Percentiles rank a stretch among this genome's conserved stretches.
Evolutionary conservation across 1,139 yeast species (phyloP).

Genomic region (Yamadazyma membranifaciens): DNA sequence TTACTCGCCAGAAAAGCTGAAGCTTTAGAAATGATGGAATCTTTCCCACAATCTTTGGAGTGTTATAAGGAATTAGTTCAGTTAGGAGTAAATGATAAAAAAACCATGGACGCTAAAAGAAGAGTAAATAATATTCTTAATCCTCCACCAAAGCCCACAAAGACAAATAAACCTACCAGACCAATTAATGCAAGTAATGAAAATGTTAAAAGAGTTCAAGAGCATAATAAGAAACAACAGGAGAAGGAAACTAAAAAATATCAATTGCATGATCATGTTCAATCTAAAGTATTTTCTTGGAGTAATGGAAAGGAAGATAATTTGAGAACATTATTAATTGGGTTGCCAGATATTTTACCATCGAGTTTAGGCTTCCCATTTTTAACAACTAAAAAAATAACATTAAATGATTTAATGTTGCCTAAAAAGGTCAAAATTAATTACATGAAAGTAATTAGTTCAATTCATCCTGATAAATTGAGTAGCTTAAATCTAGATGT

Average conservation of each 20-base stretch:
- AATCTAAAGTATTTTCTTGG: constrained; percentile 60
- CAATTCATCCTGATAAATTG: constrained; percentile 92
- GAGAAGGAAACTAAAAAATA: constrained; percentile 55
- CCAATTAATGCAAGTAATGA: constrained; percentile 14
- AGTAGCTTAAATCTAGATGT: constrained; percentile 37
- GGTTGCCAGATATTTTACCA: constrained; percentile 62
- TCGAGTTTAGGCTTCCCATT: constrained; percentile 62
- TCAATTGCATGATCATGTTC: constrained; percentile 60
- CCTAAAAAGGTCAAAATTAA: constrained; percentile 87
- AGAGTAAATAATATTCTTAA: constrained; percentile 68
- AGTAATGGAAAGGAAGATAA: constrained; percentile 73
- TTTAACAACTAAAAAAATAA: constrained; percentile 25
- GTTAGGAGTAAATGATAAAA: constrained; percentile 60
- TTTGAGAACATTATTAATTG: constrained; percentile 67
- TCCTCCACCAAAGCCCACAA: constrained; percentile 33
- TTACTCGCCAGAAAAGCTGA: constrained; percentile 74
- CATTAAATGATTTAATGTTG: constrained; percentile 73
- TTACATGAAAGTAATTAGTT: constrained; percentile 91
- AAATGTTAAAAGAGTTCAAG: constrained; percentile 30
- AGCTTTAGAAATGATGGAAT: constrained; percentile 76
- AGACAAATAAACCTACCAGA: constrained; percentile 13
- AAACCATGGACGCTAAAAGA: constrained; percentile 76
- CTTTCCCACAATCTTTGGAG: constrained; percentile 59
- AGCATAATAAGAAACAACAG: constrained; percentile 47
- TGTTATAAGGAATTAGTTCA: constrained; percentile 62